These are phyloP conservation scores for Nannochloropsis gaditana DNA, from an alignment of 108 stramenopile species.

Conservation along the genomic window DNA sequence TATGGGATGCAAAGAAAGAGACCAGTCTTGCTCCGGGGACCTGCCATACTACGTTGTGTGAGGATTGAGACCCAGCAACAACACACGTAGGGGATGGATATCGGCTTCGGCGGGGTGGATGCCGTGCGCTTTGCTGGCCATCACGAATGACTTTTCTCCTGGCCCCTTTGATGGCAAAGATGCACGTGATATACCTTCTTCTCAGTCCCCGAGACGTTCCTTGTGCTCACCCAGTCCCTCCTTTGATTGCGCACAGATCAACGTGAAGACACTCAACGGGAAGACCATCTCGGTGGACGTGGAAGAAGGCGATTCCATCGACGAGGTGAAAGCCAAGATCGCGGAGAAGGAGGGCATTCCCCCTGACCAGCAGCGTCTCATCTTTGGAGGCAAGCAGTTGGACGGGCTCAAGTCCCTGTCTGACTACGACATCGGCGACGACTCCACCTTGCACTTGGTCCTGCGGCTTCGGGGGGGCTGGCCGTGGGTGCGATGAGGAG, in stretches of 20 bases:
- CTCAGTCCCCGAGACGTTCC: too few relatives aligned
- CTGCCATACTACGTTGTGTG: too few relatives aligned
- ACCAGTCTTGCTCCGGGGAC: too few relatives aligned
- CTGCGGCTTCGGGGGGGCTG: constrained; percentile 60
- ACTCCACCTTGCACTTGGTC: constrained; percentile 86
- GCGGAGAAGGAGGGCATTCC: constrained; percentile 91
- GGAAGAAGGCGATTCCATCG: constrained; percentile 86
- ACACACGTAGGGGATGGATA: too few relatives aligned
- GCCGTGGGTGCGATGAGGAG: neutral
- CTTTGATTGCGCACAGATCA: constrained; percentile 58
- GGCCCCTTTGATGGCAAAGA: too few relatives aligned
- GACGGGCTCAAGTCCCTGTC: constrained; percentile 81
- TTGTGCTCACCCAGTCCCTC: neutral
- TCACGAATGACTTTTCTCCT: too few relatives aligned
- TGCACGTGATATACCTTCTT: too few relatives aligned
- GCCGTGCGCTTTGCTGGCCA: too few relatives aligned
- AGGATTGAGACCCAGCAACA: too few relatives aligned
- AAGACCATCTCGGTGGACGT: constrained; percentile 88
- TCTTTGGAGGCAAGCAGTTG: constrained; percentile 91
- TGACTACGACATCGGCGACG: constrained; percentile 86
- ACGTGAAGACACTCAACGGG: constrained; percentile 85
- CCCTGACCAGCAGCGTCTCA: constrained; percentile 82
- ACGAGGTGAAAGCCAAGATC: constrained; percentile 90
- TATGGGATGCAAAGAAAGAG: too few relatives aligned
- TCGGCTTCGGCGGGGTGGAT: too few relatives aligned